phyloP scores from a whole-genome alignment of 2,329 filamentous ascomycete species.

The Diaporthe capsici region DNA sequence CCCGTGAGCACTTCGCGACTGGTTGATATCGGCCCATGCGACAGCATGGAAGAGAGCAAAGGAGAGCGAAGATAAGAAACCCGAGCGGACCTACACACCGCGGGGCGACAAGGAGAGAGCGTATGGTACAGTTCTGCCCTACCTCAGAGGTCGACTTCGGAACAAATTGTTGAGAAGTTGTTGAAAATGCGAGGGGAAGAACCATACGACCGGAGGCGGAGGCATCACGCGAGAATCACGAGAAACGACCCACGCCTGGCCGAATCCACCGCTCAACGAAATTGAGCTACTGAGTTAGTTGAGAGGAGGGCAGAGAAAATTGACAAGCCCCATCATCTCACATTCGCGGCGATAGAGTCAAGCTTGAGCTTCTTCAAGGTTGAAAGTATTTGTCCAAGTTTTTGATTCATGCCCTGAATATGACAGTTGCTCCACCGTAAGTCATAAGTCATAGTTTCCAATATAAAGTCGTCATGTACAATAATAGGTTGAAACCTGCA shows the following conservation, averaged over 20 bases:
- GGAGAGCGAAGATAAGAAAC: neutral
- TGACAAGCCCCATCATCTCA: neutral
- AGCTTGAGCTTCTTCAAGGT: neutral
- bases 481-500: neutral
- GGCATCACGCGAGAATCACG: neutral
- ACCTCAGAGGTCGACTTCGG: neutral
- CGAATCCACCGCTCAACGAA: neutral
- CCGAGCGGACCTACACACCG: neutral
- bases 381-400: neutral
- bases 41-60: neutral
- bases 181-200: neutral
- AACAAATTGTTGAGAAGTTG: neutral
- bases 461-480: neutral
- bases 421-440: neutral
- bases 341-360: neutral
- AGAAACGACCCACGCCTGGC: neutral
- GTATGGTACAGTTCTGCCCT: neutral
- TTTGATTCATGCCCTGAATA: neutral
- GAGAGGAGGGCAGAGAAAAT: too few relatives aligned
- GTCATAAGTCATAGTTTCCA: constrained; percentile 8
- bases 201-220: neutral
- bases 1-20: neutral
- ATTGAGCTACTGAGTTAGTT: neutral
- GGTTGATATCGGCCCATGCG: fast-evolving
- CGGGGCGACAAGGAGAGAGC: neutral